These are phyloP conservation scores for Aspergillus clavatus DNA, from an alignment of 2,329 filamentous ascomycete genomes.

Conservation along the genomic window DNA sequence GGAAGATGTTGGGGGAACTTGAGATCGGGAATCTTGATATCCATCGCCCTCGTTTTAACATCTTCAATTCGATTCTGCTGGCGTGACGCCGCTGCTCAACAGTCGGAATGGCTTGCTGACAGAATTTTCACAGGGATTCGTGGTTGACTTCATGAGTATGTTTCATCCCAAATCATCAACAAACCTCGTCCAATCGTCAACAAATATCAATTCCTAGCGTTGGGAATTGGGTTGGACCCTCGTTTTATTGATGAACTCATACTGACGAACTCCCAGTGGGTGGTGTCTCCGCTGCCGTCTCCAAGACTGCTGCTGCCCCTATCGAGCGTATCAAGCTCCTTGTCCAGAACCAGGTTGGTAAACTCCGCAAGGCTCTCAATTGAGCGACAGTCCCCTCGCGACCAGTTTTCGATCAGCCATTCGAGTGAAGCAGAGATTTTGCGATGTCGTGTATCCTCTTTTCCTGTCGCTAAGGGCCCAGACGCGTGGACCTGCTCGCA, in stretches of 20 bases:
- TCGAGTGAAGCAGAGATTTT: background rate
- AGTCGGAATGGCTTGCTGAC: constrained; percentile 24
- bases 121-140: constrained; percentile 64
- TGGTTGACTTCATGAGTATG: constrained; percentile 99
- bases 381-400: background rate
- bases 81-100: background rate
- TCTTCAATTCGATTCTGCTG: background rate
- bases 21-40: constrained; percentile 3
- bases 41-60: background rate
- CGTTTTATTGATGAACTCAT: constrained; percentile 4
- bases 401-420: background rate
- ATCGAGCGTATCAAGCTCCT: constrained; percentile 99
- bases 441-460: background rate
- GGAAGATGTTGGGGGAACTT: too few relatives aligned
- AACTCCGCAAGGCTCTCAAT: constrained; percentile 4
- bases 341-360: constrained; percentile 98
- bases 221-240: too few relatives aligned
- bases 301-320: constrained; percentile 98
- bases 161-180: constrained; percentile 32
- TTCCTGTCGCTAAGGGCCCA: background rate
- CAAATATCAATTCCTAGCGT: constrained; percentile 8
- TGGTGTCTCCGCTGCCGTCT: constrained; percentile 99
- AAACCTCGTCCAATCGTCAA: constrained; percentile 4
- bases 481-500: constrained; percentile 2
- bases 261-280: constrained; percentile 68